A percentile compares a stretch with the other conserved stretches of the same genome.
Evolutionary conservation across 108 stramenopile genomes (phyloP).

Genomic region (Discostella pseudostelligera): DNA sequence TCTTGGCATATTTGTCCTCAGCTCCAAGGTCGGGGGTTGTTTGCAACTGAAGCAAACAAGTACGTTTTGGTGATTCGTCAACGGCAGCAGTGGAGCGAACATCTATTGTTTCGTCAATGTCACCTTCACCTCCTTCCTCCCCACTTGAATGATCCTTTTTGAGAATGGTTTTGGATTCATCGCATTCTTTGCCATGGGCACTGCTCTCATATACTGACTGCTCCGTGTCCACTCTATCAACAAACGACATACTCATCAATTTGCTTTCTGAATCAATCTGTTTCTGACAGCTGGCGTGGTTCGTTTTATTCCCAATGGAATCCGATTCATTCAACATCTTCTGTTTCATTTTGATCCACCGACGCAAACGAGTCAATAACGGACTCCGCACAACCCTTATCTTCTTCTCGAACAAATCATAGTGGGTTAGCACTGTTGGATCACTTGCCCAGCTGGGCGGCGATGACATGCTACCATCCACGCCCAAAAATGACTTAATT

Average conservation of each 20-base stretch:
- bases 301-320: neutral
- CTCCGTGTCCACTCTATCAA: neutral
- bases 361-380: constrained; percentile 14
- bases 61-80: neutral
- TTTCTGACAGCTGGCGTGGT: neutral
- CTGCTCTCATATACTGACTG: neutral
- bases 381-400: constrained; percentile 5
- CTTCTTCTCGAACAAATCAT: neutral
- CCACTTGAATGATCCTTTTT: neutral
- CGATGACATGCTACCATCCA: constrained; percentile 32
- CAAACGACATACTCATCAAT: neutral
- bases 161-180: neutral
- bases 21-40: constrained; percentile 5
- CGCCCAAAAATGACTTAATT: constrained; percentile 44
- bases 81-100: neutral
- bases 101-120: neutral
- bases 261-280: neutral
- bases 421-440: constrained; percentile 15
- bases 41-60: constrained; percentile 9
- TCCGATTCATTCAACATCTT: neutral
- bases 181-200: neutral
- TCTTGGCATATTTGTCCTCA: constrained; percentile 25
- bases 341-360: neutral
- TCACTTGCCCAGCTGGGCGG: constrained; percentile 30
- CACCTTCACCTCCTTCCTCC: neutral